Evolutionary conservation across 164 flowering plant species (phyloP).

Genomic region (Stephania cephalantha): DNA sequence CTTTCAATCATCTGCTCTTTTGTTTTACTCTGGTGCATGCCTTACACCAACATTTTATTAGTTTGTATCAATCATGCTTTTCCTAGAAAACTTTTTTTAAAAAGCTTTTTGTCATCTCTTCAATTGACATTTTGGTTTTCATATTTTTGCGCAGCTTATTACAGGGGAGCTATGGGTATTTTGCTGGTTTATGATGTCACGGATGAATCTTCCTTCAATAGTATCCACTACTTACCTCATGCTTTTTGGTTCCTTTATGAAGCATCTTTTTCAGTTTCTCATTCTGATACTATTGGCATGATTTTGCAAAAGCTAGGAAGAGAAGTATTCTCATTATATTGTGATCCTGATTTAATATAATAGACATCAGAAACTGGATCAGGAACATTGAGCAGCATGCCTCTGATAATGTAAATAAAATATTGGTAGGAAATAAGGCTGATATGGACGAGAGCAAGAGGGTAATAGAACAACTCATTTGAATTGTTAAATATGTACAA

Average conservation of each 20-base stretch:
- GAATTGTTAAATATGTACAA: constrained; percentile 1
- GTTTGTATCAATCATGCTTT: background rate
- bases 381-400: constrained; percentile 70
- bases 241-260: background rate
- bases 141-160: constrained; percentile 29
- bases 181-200: constrained; percentile 57
- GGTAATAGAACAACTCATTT: constrained; percentile 27
- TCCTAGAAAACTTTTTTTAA: background rate
- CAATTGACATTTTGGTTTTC: constrained; percentile 7
- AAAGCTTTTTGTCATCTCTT: background rate
- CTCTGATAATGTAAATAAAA: constrained; percentile 62
- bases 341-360: constrained; percentile 14
- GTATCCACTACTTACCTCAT: constrained; percentile 23
- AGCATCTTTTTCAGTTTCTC: background rate
- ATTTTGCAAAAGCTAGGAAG: background rate
- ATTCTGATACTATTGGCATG: background rate
- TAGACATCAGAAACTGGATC: constrained; percentile 74
- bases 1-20: background rate
- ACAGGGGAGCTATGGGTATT: constrained; percentile 65
- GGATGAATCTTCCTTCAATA: constrained; percentile 50
- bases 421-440: constrained; percentile 68
- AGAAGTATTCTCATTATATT: background rate
- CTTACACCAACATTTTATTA: background rate
- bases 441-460: constrained; percentile 75
- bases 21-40: background rate